phyloP scores from a whole-genome alignment of 805 yeast genomes.

The Zygotorulaspora florentina region DNA sequence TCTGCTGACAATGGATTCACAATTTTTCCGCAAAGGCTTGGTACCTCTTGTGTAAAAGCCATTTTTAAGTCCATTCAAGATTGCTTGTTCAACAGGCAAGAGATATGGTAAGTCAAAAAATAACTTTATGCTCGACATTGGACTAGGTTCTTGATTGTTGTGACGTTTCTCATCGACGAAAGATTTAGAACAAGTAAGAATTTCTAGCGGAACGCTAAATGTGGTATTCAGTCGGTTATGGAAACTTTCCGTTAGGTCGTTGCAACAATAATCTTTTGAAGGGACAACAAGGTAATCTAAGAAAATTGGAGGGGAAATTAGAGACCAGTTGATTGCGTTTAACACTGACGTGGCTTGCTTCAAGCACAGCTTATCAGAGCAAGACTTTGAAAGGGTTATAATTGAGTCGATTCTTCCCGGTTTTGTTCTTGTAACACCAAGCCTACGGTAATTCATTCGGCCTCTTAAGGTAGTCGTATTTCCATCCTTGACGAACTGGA shows the following conservation, averaged over 20 bases:
- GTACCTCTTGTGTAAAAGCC: constrained; percentile 48
- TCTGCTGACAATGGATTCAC: constrained; percentile 31
- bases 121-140: constrained; percentile 20
- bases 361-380: constrained; percentile 77
- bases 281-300: constrained; percentile 52
- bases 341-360: constrained; percentile 56
- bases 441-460: constrained; percentile 48
- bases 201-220: constrained; percentile 3
- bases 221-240: constrained; percentile 2
- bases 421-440: constrained; percentile 79
- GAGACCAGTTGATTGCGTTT: constrained; percentile 43
- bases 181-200: constrained; percentile 10
- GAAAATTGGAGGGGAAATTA: constrained; percentile 28
- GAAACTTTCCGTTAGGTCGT: constrained; percentile 17
- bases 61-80: constrained; percentile 57
- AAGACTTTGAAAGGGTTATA: constrained; percentile 71
- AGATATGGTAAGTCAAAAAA: constrained; percentile 4
- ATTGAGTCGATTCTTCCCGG: constrained; percentile 87
- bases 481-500: constrained; percentile 28
- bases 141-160: constrained; percentile 19
- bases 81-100: constrained; percentile 27
- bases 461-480: constrained; percentile 50
- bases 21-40: constrained; percentile 41
- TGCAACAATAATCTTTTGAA: constrained; percentile 2
- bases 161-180: constrained; percentile 21